phyloP scores from a whole-genome alignment of 495 filamentous ascomycete species.

The Penicillium flavigenum region DNA sequence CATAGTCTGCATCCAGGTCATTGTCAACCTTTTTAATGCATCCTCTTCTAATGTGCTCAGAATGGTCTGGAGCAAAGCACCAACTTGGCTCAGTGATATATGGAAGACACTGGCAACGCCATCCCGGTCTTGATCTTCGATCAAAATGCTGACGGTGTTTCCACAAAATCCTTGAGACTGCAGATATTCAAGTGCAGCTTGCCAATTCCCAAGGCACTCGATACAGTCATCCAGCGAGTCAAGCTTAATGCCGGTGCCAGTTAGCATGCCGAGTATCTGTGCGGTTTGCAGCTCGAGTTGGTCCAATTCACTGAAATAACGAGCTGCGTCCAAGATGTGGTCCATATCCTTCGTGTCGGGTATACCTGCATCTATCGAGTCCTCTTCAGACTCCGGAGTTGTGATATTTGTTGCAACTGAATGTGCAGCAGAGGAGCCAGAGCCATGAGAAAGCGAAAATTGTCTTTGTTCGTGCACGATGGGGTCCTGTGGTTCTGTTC shows the following conservation, averaged over 20 bases:
- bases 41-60: no score
- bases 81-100: no score
- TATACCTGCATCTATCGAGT: slow-evolving; percentile 1
- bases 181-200: background rate
- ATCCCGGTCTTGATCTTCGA: background rate
- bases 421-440: background rate
- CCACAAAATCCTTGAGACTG: background rate
- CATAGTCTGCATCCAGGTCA: no score
- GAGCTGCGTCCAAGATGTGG: background rate
- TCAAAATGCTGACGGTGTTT: background rate
- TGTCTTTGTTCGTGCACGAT: background rate
- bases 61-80: no score
- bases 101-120: background rate
- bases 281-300: background rate
- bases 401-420: background rate
- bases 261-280: background rate
- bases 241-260: background rate
- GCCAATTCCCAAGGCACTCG: background rate
- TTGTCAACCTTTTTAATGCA: no score
- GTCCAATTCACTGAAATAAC: background rate
- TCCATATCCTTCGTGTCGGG: background rate
- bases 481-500: no score
- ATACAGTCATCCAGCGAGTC: background rate
- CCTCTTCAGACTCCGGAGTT: background rate
- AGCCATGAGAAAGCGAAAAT: background rate